phyloP scores from a whole-genome alignment of 805 yeast species.

The Cyberlindnera samutprakarnensis region DNA sequence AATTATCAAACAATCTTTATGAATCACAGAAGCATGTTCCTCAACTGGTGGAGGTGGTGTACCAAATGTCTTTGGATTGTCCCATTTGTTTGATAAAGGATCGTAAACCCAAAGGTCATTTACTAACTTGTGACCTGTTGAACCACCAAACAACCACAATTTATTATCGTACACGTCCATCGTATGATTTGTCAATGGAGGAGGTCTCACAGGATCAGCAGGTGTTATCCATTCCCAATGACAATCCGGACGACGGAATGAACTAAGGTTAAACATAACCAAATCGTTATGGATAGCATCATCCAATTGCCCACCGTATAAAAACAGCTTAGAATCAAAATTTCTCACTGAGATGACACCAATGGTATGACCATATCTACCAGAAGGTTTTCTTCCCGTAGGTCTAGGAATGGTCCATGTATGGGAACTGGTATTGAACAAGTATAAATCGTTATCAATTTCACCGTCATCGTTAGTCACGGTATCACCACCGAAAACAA shows the following conservation, averaged over 20 bases:
- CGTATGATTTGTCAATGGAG: slow-evolving; percentile 86
- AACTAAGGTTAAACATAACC: slow-evolving; percentile 78
- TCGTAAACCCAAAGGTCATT: slow-evolving; percentile 80
- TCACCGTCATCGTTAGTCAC: slow-evolving; percentile 66
- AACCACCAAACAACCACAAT: slow-evolving; percentile 89
- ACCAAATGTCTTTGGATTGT: slow-evolving; percentile 61
- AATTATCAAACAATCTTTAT: slow-evolving; percentile 70
- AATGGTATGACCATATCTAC: slow-evolving; percentile 91
- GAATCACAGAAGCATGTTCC: slow-evolving; percentile 82
- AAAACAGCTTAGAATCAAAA: slow-evolving; percentile 53
- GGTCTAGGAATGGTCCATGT: slow-evolving; percentile 79
- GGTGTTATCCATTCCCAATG: slow-evolving; percentile 75
- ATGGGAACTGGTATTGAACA: slow-evolving; percentile 71
- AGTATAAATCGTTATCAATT: slow-evolving; percentile 84
- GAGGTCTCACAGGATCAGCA: slow-evolving; percentile 46
- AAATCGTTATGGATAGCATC: slow-evolving; percentile 76
- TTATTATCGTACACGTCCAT: slow-evolving; percentile 75
- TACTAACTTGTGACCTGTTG: slow-evolving; percentile 61
- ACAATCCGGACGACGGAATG: slow-evolving; percentile 76
- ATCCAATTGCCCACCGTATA: slow-evolving; percentile 95
- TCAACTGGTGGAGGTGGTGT: slow-evolving; percentile 73
- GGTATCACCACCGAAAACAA: slow-evolving; percentile 96
- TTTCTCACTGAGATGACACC: slow-evolving; percentile 63
- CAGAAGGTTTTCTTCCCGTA: slow-evolving; percentile 70
- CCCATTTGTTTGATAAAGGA: slow-evolving; percentile 63